Evolutionary conservation across 805 yeast species (phyloP).

Genomic region (Saccharomycopsis babjevae): DNA sequence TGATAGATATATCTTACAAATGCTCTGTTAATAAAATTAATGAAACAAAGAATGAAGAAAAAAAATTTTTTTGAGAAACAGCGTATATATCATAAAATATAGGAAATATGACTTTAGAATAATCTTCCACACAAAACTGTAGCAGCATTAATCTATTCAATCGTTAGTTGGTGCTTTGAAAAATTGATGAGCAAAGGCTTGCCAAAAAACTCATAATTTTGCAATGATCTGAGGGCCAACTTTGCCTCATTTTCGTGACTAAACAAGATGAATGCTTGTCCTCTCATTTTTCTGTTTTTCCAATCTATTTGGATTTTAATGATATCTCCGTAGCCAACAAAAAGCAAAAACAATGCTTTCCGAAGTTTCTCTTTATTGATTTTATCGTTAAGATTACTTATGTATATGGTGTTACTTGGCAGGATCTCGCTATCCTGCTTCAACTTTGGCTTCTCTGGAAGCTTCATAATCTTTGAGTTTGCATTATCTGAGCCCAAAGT

Average conservation of each 20-base stretch:
- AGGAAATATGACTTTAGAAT: neutral
- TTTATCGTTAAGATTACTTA: constrained; percentile 51
- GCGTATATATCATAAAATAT: neutral
- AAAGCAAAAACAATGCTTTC: constrained; percentile 46
- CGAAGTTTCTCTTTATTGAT: constrained; percentile 35
- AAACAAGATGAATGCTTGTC: constrained; percentile 58
- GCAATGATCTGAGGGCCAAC: constrained; percentile 37
- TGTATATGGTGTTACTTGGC: constrained; percentile 42
- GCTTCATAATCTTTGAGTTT: neutral
- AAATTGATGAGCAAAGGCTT: constrained; percentile 38
- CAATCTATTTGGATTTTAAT: constrained; percentile 34
- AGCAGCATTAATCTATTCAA: constrained; percentile 2
- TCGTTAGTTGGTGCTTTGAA: constrained; percentile 27
- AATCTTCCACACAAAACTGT: neutral
- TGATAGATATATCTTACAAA: too few species aligned
- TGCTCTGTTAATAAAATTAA: neutral
- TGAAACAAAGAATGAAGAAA: neutral
- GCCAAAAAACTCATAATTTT: constrained; percentile 42
- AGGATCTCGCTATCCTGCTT: constrained; percentile 3
- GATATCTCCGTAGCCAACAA: constrained; percentile 58
- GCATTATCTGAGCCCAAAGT: neutral
- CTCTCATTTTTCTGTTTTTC: constrained; percentile 38
- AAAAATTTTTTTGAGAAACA: neutral
- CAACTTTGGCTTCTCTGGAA: neutral
- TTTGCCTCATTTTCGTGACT: constrained; percentile 40